These are phyloP conservation scores for Notholithocarpus densiflorus DNA, from an alignment of 306 rosid species.

Conservation along the genomic window DNA sequence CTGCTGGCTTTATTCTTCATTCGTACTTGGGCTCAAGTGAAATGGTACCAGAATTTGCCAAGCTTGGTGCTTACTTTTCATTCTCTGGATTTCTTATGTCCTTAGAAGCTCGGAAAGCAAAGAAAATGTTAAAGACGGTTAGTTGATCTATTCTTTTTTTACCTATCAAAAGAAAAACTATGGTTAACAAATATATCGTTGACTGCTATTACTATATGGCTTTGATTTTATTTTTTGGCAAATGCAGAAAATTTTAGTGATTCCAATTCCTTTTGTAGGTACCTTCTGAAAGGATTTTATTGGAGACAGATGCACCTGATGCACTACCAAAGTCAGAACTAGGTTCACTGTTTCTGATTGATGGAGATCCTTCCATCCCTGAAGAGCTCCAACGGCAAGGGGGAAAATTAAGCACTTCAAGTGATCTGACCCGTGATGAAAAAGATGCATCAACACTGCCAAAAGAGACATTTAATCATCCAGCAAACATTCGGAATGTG, in stretches of 20 bases:
- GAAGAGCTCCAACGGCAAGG: slow-evolving; percentile 25
- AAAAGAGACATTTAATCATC: slow-evolving; percentile 70
- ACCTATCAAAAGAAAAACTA: neutral
- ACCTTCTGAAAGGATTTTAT: slow-evolving; percentile 66
- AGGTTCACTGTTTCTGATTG: slow-evolving; percentile 52
- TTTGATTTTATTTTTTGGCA: neutral
- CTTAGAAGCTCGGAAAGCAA: slow-evolving; percentile 62
- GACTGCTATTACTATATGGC: neutral
- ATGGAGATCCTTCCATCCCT: slow-evolving; percentile 56
- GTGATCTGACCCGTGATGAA: slow-evolving; percentile 9
- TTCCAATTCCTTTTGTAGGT: slow-evolving; percentile 45
- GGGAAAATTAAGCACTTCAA: slow-evolving; percentile 19
- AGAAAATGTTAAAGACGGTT: slow-evolving; percentile 76
- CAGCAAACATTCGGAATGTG: slow-evolving; percentile 66
- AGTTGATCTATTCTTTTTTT: slow-evolving; percentile 8
- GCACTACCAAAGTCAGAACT: slow-evolving; percentile 56
- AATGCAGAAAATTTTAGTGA: neutral
- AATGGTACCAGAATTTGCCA: slow-evolving; percentile 85
- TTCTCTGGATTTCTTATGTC: slow-evolving; percentile 90
- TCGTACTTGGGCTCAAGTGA: slow-evolving; percentile 90
- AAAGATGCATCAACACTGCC: slow-evolving; percentile 47
- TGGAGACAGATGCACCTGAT: slow-evolving; percentile 99
- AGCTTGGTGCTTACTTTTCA: slow-evolving; percentile 84
- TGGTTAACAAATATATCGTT: slow-evolving; percentile 7
- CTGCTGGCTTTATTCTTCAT: slow-evolving; percentile 89